phyloP scores from a whole-genome alignment of 2,329 filamentous ascomycete genomes.

The Colletotrichum noveboracense region DNA sequence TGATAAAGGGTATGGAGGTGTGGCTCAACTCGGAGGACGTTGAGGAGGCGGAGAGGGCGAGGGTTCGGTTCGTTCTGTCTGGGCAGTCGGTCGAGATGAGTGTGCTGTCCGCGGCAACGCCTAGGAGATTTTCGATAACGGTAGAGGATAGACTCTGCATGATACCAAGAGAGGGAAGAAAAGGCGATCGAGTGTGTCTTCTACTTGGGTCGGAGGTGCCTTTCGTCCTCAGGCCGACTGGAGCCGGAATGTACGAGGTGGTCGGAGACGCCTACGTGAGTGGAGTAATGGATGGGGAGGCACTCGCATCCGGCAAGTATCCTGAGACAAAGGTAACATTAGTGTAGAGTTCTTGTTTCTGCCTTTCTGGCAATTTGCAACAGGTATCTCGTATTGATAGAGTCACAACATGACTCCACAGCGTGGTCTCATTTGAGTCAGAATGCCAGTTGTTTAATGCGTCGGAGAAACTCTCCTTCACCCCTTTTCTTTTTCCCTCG shows the following conservation, averaged over 20 bases:
- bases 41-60: not conserved
- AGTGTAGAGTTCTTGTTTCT: not conserved
- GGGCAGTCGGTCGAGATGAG: not conserved
- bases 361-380: not conserved
- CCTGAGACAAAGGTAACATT: not conserved
- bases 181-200: not conserved
- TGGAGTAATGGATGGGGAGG: conserved; percentile 7
- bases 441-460: not conserved
- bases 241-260: not conserved
- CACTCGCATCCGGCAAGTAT: not conserved
- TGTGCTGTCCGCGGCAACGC: not conserved
- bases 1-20: not conserved
- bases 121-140: not conserved
- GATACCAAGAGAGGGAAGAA: not conserved
- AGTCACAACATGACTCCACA: not conserved
- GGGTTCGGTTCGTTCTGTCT: not conserved
- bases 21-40: not conserved
- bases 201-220: conserved; percentile 1
- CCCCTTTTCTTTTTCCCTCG: not conserved
- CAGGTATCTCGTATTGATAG: not conserved
- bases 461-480: not conserved
- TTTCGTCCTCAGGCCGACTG: not conserved
- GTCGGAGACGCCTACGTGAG: conserved; percentile 2
- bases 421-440: not conserved
- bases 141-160: not conserved